phyloP scores from a whole-genome alignment of 2,329 filamentous ascomycete species.

The Beauveria australis region DNA sequence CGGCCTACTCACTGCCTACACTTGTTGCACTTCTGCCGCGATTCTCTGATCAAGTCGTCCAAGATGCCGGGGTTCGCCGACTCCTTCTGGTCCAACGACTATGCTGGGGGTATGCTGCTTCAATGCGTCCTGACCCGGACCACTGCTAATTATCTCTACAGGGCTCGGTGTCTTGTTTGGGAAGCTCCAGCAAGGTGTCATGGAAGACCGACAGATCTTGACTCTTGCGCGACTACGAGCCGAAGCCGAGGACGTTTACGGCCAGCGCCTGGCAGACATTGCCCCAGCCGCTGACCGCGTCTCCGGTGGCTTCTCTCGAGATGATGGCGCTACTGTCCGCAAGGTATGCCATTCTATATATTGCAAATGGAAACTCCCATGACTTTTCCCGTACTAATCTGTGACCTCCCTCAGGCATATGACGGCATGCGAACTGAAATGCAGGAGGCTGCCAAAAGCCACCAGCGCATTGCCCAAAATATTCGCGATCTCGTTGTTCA shows the following conservation, averaged over 20 bases:
- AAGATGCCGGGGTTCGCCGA: slow-evolving; percentile 84
- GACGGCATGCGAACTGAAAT: slow-evolving; percentile 90
- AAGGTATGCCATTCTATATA: slow-evolving; percentile 55
- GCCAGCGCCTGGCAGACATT: slow-evolving; percentile 72
- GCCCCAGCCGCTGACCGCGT: slow-evolving; percentile 74
- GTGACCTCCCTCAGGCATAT: slow-evolving; percentile 57
- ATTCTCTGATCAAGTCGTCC: slow-evolving; percentile 14
- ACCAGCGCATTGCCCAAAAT: slow-evolving; percentile 92
- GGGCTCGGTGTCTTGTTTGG: slow-evolving; percentile 87
- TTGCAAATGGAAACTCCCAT: too few species aligned
- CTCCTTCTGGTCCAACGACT: slow-evolving; percentile 97
- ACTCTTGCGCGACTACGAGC: slow-evolving; percentile 89
- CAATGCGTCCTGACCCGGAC: not conserved
- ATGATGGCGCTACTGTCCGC: slow-evolving; percentile 91
- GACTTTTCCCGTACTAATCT: slow-evolving; percentile 13
- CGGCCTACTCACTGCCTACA: not conserved
- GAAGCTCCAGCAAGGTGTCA: slow-evolving; percentile 92
- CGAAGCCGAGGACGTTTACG: slow-evolving; percentile 88
- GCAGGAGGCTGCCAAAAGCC: slow-evolving; percentile 80
- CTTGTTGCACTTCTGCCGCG: not conserved
- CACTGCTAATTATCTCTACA: slow-evolving; percentile 22
- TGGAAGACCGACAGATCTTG: slow-evolving; percentile 90
- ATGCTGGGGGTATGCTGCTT: slow-evolving; percentile 67
- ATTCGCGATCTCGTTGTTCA: slow-evolving; percentile 93
- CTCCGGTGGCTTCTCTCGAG: slow-evolving; percentile 72